Base-by-base conservation (phyloP, 768 basidiomycete species). In the Xerocomellus dryophilus region DNA sequence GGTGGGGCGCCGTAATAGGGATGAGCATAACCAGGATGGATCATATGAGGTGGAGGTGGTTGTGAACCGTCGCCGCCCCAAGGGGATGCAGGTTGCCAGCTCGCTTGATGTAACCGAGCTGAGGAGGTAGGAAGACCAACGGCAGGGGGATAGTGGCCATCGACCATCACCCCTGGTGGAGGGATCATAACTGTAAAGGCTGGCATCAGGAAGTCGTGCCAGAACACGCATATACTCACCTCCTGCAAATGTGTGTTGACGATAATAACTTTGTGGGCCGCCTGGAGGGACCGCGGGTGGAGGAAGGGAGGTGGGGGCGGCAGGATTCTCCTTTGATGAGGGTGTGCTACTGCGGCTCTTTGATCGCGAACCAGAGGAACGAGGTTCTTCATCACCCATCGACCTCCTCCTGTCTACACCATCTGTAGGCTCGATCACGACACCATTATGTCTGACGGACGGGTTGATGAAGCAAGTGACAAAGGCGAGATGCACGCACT, bases 191-290 rank as follows among this genome's bases (percentile, higher is more conserved):
- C 79, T 79, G 14, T 3, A 32, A 12, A 54, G 21, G 58, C 32
- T 57, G 47, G 32, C 43, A 47, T 58, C 43, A 64, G 34, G 4
- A 10, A 38, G 34, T 12, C 32, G 4, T 14, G 23, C 4, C 7
- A 43, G 5, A 49, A 47, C 43, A 51, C 15, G 38, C 50, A 63
- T 43, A 47, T n/a, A 58, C 68, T 43, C 56, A 70, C 68, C 62
- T 75, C 82, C 73, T 46, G 74, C 63, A 18, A 72, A 77, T 47
- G 83, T 84, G 57, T 87, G 85, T 62, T 79, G 80, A 34, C 84
- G 80, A 64, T 88, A 88, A 66, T 88, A 86, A 58, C 79, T 81
- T 18, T 80, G 78, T n/a, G 71, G 63, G n/a, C 70, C 68, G 1
- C 65, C 59, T 10, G 71, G 71, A 43, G 63, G 68, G 39, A 66